Evolutionary conservation across 2,329 filamentous ascomycete species (phyloP).

Genomic region (Mycosphaerelloides madeirae): DNA sequence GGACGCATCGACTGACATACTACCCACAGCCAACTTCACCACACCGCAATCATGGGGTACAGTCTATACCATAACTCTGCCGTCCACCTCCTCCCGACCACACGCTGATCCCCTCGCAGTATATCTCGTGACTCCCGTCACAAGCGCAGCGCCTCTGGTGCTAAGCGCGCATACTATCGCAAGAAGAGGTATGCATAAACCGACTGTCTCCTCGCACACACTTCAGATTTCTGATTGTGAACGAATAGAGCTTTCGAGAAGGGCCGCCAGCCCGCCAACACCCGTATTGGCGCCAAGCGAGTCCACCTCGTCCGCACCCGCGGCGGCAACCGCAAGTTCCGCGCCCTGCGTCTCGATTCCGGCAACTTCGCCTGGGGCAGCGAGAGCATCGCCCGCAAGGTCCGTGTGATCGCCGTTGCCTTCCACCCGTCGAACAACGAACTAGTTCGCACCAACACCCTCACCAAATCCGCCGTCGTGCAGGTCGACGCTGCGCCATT

Average conservation of each 20-base stretch:
- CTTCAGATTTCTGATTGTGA: slow-evolving; percentile 44
- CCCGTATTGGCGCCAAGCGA: slow-evolving; percentile 95
- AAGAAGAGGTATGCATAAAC: slow-evolving; percentile 58
- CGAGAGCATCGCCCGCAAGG: slow-evolving; percentile 97
- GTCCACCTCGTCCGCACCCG: slow-evolving; percentile 95
- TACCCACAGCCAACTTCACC: slow-evolving; percentile 23
- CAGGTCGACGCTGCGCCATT: slow-evolving; percentile 98
- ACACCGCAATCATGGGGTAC: slow-evolving; percentile 51
- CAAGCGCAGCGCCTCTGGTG: slow-evolving; percentile 98
- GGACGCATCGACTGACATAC: slow-evolving; percentile 1
- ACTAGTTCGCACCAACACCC: slow-evolving; percentile 99
- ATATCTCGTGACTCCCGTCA: slow-evolving; percentile 99
- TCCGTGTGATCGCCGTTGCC: slow-evolving; percentile 94
- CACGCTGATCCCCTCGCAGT: slow-evolving; percentile 51
- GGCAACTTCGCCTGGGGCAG: slow-evolving; percentile 99
- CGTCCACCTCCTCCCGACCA: slow-evolving; percentile 6
- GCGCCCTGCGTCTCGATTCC: slow-evolving; percentile 94
- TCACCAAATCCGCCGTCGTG: slow-evolving; percentile 97
- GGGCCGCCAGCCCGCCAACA: slow-evolving; percentile 98
- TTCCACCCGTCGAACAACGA: slow-evolving; percentile 99
- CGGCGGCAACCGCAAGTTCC: slow-evolving; percentile 99
- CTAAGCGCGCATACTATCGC: slow-evolving; percentile 65
- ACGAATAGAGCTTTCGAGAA: slow-evolving; percentile 98
- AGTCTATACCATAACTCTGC: slow-evolving; percentile 25
- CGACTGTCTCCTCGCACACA: slow-evolving; percentile 53